These are phyloP conservation scores for Paracoccidioides lutzii DNA, from an alignment of 2,329 filamentous ascomycete species.

Conservation along the genomic window DNA sequence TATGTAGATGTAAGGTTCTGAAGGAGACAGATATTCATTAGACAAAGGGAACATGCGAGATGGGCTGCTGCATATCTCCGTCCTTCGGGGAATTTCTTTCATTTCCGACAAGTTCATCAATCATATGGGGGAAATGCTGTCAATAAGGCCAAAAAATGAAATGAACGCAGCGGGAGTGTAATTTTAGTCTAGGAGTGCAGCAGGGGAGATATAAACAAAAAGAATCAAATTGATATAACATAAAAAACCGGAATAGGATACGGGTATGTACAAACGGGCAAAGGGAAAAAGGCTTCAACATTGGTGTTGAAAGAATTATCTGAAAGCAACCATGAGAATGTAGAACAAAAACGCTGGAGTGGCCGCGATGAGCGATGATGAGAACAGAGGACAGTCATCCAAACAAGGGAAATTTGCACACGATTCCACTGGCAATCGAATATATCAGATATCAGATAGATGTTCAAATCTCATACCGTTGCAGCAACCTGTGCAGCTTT, in stretches of 20 bases:
- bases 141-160: neutral
- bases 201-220: neutral
- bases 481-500: neutral
- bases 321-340: no score
- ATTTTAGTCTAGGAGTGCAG: neutral
- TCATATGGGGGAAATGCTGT: neutral
- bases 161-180: neutral
- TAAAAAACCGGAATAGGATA: neutral
- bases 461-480: neutral
- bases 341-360: no score
- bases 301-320: no score
- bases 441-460: no score
- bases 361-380: no score
- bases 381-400: no score
- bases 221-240: neutral
- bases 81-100: neutral
- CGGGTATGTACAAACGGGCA: neutral
- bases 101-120: neutral
- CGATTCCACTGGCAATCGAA: no score
- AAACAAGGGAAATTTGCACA: no score
- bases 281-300: no score
- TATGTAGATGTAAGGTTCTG: no score
- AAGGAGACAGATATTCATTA: no score
- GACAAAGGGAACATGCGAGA: neutral
- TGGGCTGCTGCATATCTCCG: neutral